Percentiles rank a stretch among this genome's conserved stretches.
These are phyloP conservation scores for Ichthyophthirius multifiliis DNA, from an alignment of 169 alveolate species.

Conservation along the genomic window DNA sequence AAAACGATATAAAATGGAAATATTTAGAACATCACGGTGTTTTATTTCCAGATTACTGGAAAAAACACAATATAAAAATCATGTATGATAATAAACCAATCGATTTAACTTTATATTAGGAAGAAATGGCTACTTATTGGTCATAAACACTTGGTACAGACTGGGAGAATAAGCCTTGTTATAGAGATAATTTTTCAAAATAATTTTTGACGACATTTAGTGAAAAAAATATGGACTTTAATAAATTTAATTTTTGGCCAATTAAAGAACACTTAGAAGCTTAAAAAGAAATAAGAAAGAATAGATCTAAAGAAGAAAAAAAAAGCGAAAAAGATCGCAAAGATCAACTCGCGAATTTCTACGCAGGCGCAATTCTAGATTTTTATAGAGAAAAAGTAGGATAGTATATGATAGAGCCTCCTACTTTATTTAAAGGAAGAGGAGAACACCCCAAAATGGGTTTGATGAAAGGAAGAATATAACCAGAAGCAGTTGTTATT, in stretches of 20 bases:
- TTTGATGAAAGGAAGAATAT: conserved; percentile 53
- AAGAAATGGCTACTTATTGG: conserved; percentile 98
- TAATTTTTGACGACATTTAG: conserved; percentile 72
- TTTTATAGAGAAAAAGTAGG: conserved; percentile 92
- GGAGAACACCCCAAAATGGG: conserved; percentile 98
- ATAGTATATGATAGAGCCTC: conserved; percentile 95
- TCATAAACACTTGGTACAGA: conserved; percentile 92
- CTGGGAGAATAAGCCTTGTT: conserved; percentile 90
- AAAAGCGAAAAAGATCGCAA: conserved; percentile 74
- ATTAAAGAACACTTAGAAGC: conserved; percentile 87
- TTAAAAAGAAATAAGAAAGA: conserved; percentile 73
- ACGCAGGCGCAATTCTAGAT: conserved; percentile 86
- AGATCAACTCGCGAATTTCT: conserved; percentile 67
- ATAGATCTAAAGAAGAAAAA: conserved; percentile 82
- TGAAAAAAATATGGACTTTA: conserved; percentile 58
- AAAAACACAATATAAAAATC: conserved; percentile 69
- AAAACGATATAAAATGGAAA: conserved; percentile 61
- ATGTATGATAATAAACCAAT: conserved; percentile 87
- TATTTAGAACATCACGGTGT: conserved; percentile 86
- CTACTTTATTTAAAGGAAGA: conserved; percentile 98
- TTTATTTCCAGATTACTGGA: conserved; percentile 66
- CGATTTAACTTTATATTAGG: conserved; percentile 92
- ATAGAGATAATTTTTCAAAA: conserved; percentile 88
- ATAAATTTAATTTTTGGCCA: conserved; percentile 89
- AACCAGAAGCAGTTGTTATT: conserved; percentile 94